Percentiles rank a stretch among this genome's conserved stretches.
Evolutionary conservation across 163 green algal genomes (phyloP).

Genomic region (Chlorella variabilis): DNA sequence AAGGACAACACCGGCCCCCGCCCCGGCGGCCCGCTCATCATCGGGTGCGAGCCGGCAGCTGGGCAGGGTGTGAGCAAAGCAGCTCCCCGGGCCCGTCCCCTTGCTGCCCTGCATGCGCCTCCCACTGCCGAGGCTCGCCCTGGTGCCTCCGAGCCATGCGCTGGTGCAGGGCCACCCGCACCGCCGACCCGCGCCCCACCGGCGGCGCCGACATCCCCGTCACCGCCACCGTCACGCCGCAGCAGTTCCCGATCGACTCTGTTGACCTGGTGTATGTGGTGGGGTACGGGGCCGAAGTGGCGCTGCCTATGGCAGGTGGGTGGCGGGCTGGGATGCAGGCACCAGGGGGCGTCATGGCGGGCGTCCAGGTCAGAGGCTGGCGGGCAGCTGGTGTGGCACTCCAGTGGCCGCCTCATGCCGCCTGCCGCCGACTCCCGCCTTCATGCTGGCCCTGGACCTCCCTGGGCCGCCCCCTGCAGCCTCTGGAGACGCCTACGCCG

Average conservation of each 20-base stretch:
- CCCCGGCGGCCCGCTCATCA: constrained; percentile 18
- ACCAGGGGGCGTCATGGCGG: too few species aligned
- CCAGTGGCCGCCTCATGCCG: too few species aligned
- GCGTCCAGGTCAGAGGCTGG: too few species aligned
- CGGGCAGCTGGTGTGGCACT: too few species aligned
- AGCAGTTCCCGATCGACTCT: constrained; percentile 5
- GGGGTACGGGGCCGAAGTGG: constrained; percentile 37
- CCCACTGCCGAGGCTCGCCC: too few species aligned
- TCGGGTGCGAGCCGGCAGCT: background rate
- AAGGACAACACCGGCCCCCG: constrained; percentile 30
- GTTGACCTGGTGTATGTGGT: constrained; percentile 49
- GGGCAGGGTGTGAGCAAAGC: too few species aligned
- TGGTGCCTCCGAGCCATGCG: too few species aligned
- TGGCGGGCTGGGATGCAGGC: background rate
- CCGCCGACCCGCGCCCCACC: background rate
- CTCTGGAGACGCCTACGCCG: constrained; percentile 36
- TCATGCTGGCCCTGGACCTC: background rate
- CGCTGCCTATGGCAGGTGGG: constrained; percentile 41
- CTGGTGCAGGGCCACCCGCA: constrained; percentile 14
- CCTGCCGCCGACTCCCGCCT: too few species aligned
- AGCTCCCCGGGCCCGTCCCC: too few species aligned
- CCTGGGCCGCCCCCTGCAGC: constrained; percentile 16
- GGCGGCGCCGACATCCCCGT: constrained; percentile 36
- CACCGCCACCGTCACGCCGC: constrained; percentile 29
- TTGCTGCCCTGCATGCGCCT: background rate